phyloP scores from a whole-genome alignment of 805 yeast species.

The Spathaspora girioi region DNA sequence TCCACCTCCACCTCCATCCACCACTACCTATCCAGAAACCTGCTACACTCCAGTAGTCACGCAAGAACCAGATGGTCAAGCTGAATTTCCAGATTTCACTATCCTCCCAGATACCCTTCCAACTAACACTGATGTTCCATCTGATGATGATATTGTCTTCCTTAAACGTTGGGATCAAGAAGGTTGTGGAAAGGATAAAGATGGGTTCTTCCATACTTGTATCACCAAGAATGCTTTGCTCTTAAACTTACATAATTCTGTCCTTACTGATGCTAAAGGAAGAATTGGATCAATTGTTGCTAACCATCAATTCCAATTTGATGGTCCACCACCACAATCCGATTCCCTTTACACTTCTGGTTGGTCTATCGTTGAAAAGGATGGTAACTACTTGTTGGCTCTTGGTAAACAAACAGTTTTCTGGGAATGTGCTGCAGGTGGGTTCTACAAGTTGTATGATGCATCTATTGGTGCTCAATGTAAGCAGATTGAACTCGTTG shows the following conservation, averaged over 20 bases:
- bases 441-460: conserved; percentile 6
- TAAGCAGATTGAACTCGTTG: conserved; percentile 3
- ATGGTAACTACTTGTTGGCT: conserved; percentile 4
- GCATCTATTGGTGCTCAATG: conserved; percentile 6
- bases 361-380: conserved; percentile 1
- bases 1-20: background rate
- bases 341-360: conserved; percentile 6
- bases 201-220: background rate
- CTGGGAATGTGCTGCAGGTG: conserved; percentile 7
- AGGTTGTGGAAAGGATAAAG: background rate
- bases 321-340: conserved; percentile 5
- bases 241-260: conserved; percentile 47
- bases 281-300: conserved; percentile 6
- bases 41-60: background rate
- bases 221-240: conserved; percentile 12
- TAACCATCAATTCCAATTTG: conserved; percentile 9
- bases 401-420: conserved; percentile 3
- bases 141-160: background rate
- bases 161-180: background rate
- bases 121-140: background rate
- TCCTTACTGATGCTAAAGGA: conserved; percentile 31
- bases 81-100: background rate
- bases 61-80: background rate
- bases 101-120: background rate
- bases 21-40: background rate